Conservation (phyloP, 257 asterid species). For the Solanum acaule region DNA sequence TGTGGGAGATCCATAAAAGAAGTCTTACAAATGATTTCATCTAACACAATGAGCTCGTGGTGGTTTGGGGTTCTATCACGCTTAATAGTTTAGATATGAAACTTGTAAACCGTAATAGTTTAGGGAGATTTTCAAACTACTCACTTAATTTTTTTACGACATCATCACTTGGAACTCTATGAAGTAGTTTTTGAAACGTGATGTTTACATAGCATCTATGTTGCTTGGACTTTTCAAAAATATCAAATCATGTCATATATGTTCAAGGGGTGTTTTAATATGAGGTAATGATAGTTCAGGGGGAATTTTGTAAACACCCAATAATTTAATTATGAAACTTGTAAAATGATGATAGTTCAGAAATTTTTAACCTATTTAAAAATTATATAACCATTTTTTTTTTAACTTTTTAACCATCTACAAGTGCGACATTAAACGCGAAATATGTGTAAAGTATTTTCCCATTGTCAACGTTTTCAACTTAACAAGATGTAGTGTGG, state of each 20-base stretch:
- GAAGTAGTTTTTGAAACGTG: too few relatives aligned
- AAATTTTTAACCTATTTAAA: neutral
- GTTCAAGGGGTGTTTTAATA: neutral
- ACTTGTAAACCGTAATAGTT: too few relatives aligned
- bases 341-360: neutral
- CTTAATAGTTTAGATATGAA: neutral
- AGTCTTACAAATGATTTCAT: too few relatives aligned
- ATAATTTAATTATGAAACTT: neutral
- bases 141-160: neutral
- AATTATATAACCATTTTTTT: too few relatives aligned
- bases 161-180: neutral
- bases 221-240: too few relatives aligned
- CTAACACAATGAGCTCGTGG: neutral
- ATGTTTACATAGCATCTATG: too few relatives aligned
- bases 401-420: neutral
- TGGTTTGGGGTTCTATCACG: too few relatives aligned
- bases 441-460: neutral
- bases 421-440: neutral
- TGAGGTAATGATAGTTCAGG: too few relatives aligned
- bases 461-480: too few relatives aligned
- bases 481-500: neutral
- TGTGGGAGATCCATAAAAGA: neutral
- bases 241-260: neutral
- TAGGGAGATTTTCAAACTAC: too few relatives aligned
- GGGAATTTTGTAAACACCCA: too few relatives aligned